Evolutionary conservation across 2,329 filamentous ascomycete genomes (phyloP), one percentile per base, ranked within the genome.

Genomic region (Pseudogymnoascus sp.): DNA sequence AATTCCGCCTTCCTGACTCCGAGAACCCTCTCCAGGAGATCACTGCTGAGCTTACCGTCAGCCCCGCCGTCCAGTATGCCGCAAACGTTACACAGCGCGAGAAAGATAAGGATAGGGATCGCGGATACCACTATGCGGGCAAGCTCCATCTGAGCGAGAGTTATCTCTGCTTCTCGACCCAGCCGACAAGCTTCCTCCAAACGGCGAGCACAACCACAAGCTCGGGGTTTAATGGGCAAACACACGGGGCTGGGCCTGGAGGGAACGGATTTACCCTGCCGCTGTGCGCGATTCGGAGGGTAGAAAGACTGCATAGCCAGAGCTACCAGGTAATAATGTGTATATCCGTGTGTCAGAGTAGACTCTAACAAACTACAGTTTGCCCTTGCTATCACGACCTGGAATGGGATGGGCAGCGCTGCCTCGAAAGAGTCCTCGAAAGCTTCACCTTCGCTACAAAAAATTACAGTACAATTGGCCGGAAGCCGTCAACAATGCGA

Each of bases 11-110:
- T 35, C 94, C 94, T 52, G 86, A 91, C 72, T 89, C 91, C 39
- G 93, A 99, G 77, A 92, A 90, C 66, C 94, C 94, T 62, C 83
- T 97, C 63, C 92, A 95, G 78, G 94, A 99, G 80, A 97, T 99
- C 77, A 92, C 90, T 65, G 92, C 94, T 72, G 94, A 99, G 79
- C 85, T 99, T 64, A 95, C 92, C 62, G 90, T 99, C 64, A 87
- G 88, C 62, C 86, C 84, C 65, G 84, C 85, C 66, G 66, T 68
- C 8, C 61, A 66, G 39, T 72, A 72, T 61, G 64, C 68, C n/a
- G 67, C 72, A 60, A 90, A 88, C 75, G 83, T 79, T 68, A 86
- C 82, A 64, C 84, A 87, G 58, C 87, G 88, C 64, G 89, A 91
- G 69, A 87, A 87, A 74, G 83, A 87, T 66, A 84, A 84, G 67